Evolutionary conservation across 164 flowering plant genomes (phyloP), one percentile per base, ranked within the genome.

Genomic region (Magnolia changhungtana): DNA sequence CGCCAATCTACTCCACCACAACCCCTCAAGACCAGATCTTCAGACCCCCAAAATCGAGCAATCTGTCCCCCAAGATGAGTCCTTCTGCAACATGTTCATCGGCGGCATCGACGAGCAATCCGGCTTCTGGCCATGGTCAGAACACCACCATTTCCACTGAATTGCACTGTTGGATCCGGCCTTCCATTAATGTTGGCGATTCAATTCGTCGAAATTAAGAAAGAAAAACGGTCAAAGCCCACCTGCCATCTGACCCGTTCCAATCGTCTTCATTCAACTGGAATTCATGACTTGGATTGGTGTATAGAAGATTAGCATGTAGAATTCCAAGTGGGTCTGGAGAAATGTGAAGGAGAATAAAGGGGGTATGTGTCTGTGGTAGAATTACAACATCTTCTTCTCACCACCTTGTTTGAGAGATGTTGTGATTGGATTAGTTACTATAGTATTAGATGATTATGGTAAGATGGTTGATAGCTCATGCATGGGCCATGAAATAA

Each of bases 51-150:
- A 89, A 72, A 78, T 81, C 7, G 85, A 81, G 29, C 85, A 71
- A 18, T 75, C 78, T n/a, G 86, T 84, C 55, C 16, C 61, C 16
- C 91, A 90, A 74, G 97, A 92, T 75, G 98, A 96, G 77, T 86
- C 84, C 78, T 83, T 92, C 68, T 80, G 82, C 86, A 94, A 87
- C 89, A 92, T 94, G 94, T 91, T 96, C 78, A 79, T 86, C n/a
- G n/a, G n/a, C 68, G 86, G 88, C 72, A 88, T 94, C 31, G 99
- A 96, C 29, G 99, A 96, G 72, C 98, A 94, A 50, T 80, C 97
- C 2, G 92, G 87, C 18, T 86, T 91, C 77, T 96, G 99, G 99
- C 97, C 96, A 6, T 96, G 98, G 99, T 75, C 89, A 50, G 97
- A 94, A 67, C 91, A 90, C 50, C 91, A 85, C 1, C 85, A 89